Base-by-base conservation (phyloP, 2,329 filamentous ascomycete genomes). In the Metarhizium robertsii region DNA sequence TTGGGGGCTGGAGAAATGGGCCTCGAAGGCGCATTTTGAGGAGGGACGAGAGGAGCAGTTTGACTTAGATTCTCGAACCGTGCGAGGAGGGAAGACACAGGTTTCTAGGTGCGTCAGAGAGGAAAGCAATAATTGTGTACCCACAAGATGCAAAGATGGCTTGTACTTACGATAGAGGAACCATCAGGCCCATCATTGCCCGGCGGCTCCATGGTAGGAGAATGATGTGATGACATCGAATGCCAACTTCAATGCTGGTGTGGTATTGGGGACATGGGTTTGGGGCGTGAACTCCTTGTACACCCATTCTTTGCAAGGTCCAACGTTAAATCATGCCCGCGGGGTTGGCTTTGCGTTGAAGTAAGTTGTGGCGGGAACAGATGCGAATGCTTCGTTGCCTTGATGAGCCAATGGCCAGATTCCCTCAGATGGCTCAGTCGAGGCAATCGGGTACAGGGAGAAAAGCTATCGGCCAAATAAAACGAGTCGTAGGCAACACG, bases 21-120 rank as follows among this genome's bases (percentile, higher is more conserved):
- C 59, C 66, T 66, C 51, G 66, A 63, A 18, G 65, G 60, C 50
- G 65, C 60, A 51, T 62, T 60, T 53, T 58, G 57, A 45, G 64
- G 32, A 46, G 51, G 54, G 54, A 60, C 52, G 55, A 52, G 58
- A 58, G 60, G 47, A 4, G 59, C 36, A 53, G 59, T 57, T 54
- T 61, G 64, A 58, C 64, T 66, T 62, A 92, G 84, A 66, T 86
- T 90, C 75, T 94, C 89, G 69, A 92, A 94, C 64, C 88, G 85
- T 60, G 87, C 89, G 59, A 86, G 81, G 58, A 94, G 76, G 53
- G 88, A 92, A 53, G 89, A 94, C 52, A 94, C 88, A 30, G 90
- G 88, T 74, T 85, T 89, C 87, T 90, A 60, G 20, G 25, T 8
- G 45, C 30, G 25, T 48, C 5, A 48, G 45, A 14, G 45, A 30